Base-by-base conservation (phyloP, 2,329 filamentous ascomycete genomes). In the Aspergillus ochraceoroseus region DNA sequence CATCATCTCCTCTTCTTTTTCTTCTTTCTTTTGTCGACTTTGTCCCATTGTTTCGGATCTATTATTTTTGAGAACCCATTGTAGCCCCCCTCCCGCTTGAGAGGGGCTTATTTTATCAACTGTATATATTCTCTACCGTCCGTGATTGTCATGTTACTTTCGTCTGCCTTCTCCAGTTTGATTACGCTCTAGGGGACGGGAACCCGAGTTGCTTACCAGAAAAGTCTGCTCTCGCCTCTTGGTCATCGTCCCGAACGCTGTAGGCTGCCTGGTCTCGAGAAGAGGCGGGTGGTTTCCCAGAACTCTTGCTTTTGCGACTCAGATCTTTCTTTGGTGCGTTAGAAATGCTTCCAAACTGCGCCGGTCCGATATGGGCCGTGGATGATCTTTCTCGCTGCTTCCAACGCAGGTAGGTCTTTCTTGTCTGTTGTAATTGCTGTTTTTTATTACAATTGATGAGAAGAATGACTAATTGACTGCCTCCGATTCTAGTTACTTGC, bases 381-480 rank as follows among this genome's bases (percentile, higher is more conserved):
- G 79, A 83, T 61, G 79, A 83, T 63, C 73, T 83, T 55, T 76
- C 76, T 30, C 57, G 52, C 42, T 83, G 80, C 58, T 80, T 83
- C 52, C 73, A 79, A 59, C 71, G 69, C 63, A 71, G 68, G 72
- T 74, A 59, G 55, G 70, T 32, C 8, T 22, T 11, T n/a, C 7
- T 23, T 15, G n/a, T 7, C 5, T 23, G 6, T 11, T 7, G 11
- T 23, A 12, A 20, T 17, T 17, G 20, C n/a, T 19, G 12, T 11
- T n/a, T 29, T 13, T n/a, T 3, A 25, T n/a, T 18, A 20, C 4
- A 26, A 19, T 15, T 7, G 5, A 20, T 8, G 11, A 33, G 19
- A 19, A 11, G 11, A 14, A 19, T 22, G 12, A 5, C 5, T 13
- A 8, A 35, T 32, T 43, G 25, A 44, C 14, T 3, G 2, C 6